phyloP scores from a whole-genome alignment of 495 filamentous ascomycete genomes.

The Penicillium malachiteum region DNA sequence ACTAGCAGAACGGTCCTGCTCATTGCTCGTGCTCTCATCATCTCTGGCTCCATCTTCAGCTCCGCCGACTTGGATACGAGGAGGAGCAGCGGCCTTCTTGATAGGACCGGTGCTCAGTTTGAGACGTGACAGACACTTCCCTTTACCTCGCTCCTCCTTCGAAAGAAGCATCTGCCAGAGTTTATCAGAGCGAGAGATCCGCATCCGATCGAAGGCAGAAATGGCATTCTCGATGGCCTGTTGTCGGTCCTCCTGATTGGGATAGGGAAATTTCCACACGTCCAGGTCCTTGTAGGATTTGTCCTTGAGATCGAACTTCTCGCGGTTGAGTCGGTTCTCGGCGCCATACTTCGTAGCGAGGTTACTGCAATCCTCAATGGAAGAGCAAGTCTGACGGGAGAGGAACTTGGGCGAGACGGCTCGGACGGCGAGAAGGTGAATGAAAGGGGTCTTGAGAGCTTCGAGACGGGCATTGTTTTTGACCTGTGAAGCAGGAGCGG shows the following conservation, averaged over 20 bases:
- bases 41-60: conserved; percentile 49
- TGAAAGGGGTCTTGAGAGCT: conserved; percentile 57
- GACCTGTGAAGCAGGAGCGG: conserved; percentile 52
- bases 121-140: conserved; percentile 75
- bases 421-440: conserved; percentile 69
- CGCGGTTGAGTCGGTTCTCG: conserved; percentile 57
- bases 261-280: conserved; percentile 74
- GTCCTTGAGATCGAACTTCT: conserved; percentile 68
- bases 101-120: conserved; percentile 58
- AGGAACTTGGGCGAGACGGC: conserved; percentile 60
- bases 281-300: conserved; percentile 79
- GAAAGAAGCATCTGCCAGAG: conserved; percentile 80
- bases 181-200: conserved; percentile 67
- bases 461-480: conserved; percentile 53
- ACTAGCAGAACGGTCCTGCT: conserved; percentile 53
- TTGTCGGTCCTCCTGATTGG: conserved; percentile 64
- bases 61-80: conserved; percentile 58
- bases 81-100: conserved; percentile 47
- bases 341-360: conserved; percentile 55
- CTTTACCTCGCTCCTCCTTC: conserved; percentile 73
- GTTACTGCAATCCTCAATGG: conserved; percentile 55
- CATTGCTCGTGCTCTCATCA: conserved; percentile 47
- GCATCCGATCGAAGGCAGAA: conserved; percentile 73
- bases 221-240: conserved; percentile 83
- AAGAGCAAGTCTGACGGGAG: conserved; percentile 52